Evolutionary conservation across 2,329 filamentous ascomycete genomes (phyloP), one percentile per base, ranked within the genome.

Genomic region (Aspergillus hortae): DNA sequence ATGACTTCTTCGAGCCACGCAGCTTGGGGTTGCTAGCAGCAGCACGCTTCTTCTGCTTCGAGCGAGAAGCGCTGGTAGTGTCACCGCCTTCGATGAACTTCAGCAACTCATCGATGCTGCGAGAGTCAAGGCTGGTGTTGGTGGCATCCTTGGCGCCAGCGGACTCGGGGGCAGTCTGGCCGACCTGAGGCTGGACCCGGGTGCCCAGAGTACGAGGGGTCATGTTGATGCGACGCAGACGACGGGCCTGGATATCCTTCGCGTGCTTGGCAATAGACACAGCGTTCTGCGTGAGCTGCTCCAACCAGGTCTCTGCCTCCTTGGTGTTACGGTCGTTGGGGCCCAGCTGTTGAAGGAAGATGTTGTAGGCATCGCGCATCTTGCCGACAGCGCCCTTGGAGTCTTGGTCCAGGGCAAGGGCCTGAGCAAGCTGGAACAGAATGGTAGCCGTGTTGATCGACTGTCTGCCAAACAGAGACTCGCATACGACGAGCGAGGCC

Each of bases 301-400:
- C 90, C 21, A 97, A 83, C 94, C 94, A 99, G 66, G 84, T 89
- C 77, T 96, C 92, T 2, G 94, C 92, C 71, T 99, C 94, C 78
- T 96, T 96, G 57, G 94, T 99, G 78, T 99, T 97, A 73, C 92
- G 90, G 72, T 97, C 92, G 36, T 95, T 86, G 1, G 91, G 78
- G 25, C 94, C 94, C 4, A 99, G 86, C 66, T 94, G 85, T 52
- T 80, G 77, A 57, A 92, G 84, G 85, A 99, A 99, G 69, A 96
- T 95, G 74, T 88, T 96, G 78, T 92, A 96, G 43, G 91, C 94
- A 72, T 96, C 92, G 55, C 91, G 89, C 94, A 99, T 99, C 69
- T 89, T 87, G 68, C 83, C 85, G 51, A 99, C 92, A 12, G 94
- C 92, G 44, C 81, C 87, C 78, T 96, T 96, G 62, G 91, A 88